Evolutionary conservation across 2,329 filamentous ascomycete genomes (phyloP), one percentile per base, ranked within the genome.

Genomic region (Intubia oerlemansii): DNA sequence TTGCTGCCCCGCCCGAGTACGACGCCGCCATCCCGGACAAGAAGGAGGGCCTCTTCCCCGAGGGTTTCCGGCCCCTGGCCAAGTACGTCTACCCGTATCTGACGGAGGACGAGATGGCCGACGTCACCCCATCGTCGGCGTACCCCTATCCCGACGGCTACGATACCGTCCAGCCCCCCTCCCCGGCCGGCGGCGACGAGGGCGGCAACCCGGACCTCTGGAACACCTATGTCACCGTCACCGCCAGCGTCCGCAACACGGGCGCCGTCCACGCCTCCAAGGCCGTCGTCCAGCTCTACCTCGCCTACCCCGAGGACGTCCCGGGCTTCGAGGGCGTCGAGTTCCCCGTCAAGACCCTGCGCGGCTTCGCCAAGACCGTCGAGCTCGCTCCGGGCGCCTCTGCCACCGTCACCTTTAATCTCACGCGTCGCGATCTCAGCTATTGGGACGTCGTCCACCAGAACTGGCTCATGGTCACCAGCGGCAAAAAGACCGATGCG

Each of bases 61-160:
- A 27, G 2, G 35, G 27, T 3, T 66, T 79, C 42, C 54, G 58
- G n/a, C 59, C 54, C 27, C 50, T 82, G 0, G 54, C 62, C 30
- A 76, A 75, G 41, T 80, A 74, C 46, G 62, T 82, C 31, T 82
- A 82, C 43, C 74, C 76, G 0, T 82, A 78, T 45, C 55, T 80
- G 15, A 46, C 56, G 7, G 55, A 50, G 0, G 42, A 55, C 8
- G 53, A 62, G 10, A 58, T 61, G 6, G 47, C 55, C 9, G 59
- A 61, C 10, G 48, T 54, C 17, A 44, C 19, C 16, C 17, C 46
- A 4, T 10, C 24, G 0, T 39, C 44, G 5, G 38, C 42, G 0
- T 60, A 61, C 36, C 49, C 52, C 0, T 73, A 63, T 40, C 71
- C 60, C 2, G 52, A 52, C 2, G 68, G 59, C 17, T 78, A 66